Evolutionary conservation across 495 filamentous ascomycete genomes (phyloP).

Genomic region (Daldinia grandis): DNA sequence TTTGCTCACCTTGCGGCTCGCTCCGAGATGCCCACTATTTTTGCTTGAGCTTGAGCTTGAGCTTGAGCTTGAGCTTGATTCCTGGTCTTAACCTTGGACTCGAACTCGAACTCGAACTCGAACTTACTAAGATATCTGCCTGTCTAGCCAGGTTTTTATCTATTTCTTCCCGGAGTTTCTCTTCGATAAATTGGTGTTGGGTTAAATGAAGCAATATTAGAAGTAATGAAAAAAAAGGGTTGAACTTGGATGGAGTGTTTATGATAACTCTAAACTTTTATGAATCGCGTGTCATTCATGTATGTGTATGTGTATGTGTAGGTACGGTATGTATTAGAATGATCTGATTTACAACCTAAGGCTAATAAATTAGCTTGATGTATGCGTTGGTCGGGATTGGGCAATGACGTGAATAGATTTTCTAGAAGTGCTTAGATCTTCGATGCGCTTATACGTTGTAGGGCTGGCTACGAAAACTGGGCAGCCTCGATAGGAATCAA

Average conservation of each 20-base stretch:
- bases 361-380: slow-evolving; percentile 25
- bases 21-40: slow-evolving; percentile 34
- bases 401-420: slow-evolving; percentile 40
- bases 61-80: not conserved
- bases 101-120: not conserved
- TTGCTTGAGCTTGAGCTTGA: not conserved
- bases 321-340: slow-evolving; percentile 14
- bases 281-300: slow-evolving; percentile 24
- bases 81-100: slow-evolving; percentile 9
- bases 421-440: slow-evolving; percentile 41
- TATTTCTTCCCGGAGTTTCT: slow-evolving; percentile 3
- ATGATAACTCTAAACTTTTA: slow-evolving; percentile 25
- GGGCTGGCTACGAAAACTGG: slow-evolving; percentile 39
- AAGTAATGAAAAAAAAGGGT: slow-evolving; percentile 1
- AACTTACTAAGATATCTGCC: not conserved
- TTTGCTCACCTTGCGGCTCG: slow-evolving; percentile 41
- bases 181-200: not conserved
- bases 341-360: slow-evolving; percentile 35
- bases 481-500: slow-evolving; percentile 39
- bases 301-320: slow-evolving; percentile 2
- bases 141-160: not conserved
- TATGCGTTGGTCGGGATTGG: slow-evolving; percentile 41
- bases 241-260: slow-evolving; percentile 24
- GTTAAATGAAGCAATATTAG: slow-evolving; percentile 9
- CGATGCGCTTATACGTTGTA: slow-evolving; percentile 41